These are phyloP conservation scores for Gynochthodes officinalis DNA, from an alignment of 257 asterid genomes.

Conservation along the genomic window DNA sequence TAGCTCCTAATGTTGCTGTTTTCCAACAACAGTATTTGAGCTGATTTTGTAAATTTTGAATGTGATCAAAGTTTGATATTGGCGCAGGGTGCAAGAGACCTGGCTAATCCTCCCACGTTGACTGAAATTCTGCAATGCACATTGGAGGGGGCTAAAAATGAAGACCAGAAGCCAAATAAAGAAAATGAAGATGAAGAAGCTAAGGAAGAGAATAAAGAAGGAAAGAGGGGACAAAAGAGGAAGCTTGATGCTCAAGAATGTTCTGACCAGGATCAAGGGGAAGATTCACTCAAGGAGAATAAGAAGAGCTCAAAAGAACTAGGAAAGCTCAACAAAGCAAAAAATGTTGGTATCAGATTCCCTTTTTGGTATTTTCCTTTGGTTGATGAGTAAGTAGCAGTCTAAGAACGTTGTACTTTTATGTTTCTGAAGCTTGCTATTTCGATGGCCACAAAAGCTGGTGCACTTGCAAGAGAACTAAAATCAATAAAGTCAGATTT, in stretches of 20 bases:
- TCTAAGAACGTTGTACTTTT: background rate
- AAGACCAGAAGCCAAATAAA: conserved; percentile 21
- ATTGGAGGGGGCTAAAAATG: conserved; percentile 41
- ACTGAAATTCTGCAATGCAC: conserved; percentile 61
- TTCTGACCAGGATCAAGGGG: conserved; percentile 31
- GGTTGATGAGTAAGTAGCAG: background rate
- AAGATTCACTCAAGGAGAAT: conserved; percentile 28
- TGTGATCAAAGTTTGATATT: background rate
- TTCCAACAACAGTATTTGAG: background rate
- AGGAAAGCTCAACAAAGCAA: conserved; percentile 69
- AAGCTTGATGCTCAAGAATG: conserved; percentile 48
- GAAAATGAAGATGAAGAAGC: conserved; percentile 21
- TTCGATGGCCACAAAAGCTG: conserved; percentile 90
- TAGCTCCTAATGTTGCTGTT: too few species aligned
- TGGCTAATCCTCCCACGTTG: conserved; percentile 66
- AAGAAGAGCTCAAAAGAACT: conserved; percentile 33
- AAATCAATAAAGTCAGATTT: conserved; percentile 70
- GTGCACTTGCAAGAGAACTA: conserved; percentile 72
- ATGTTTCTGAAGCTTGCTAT: conserved; percentile 59
- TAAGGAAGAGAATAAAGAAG: conserved; percentile 29
- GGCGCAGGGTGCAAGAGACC: conserved; percentile 72
- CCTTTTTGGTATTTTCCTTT: background rate
- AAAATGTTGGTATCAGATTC: conserved; percentile 50
- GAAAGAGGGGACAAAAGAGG: conserved; percentile 64
- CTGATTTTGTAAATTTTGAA: background rate